Percentiles rank a stretch among this genome's conserved stretches.
Evolutionary conservation across 2,329 filamentous ascomycete genomes (phyloP).

Genomic region (Trichoderma endophyticum): DNA sequence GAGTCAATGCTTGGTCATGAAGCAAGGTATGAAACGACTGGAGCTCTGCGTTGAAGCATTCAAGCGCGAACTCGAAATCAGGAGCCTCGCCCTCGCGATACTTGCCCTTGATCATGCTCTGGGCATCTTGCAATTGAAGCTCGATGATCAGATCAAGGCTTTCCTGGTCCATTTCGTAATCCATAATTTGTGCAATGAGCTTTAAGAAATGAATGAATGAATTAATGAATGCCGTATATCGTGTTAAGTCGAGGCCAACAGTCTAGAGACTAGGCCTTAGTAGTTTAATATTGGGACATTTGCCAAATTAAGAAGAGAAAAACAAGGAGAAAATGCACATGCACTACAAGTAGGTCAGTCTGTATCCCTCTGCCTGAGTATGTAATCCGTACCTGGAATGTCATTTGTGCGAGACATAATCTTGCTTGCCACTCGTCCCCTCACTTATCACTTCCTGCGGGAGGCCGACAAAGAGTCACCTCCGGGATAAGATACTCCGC

Average conservation of each 20-base stretch:
- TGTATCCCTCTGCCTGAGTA: background rate
- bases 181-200: background rate
- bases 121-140: conserved; percentile 23
- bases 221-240: no score
- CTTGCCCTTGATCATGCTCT: conserved; percentile 20
- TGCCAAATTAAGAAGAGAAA: background rate
- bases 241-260: no score
- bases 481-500: background rate
- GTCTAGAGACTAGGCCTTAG: background rate
- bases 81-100: conserved; percentile 14
- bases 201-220: background rate
- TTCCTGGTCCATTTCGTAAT: conserved; percentile 12
- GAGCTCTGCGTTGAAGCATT: conserved; percentile 21
- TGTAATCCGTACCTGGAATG: background rate
- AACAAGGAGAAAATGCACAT: background rate
- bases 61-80: conserved; percentile 18
- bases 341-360: background rate
- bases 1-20: conserved; percentile 20
- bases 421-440: background rate
- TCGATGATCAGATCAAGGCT: conserved; percentile 22
- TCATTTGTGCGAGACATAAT: background rate
- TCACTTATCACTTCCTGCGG: background rate
- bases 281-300: background rate
- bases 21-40: background rate
- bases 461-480: background rate